Conservation (phyloP, 1,139 yeast species). For the Yamadazyma siamensis region DNA sequence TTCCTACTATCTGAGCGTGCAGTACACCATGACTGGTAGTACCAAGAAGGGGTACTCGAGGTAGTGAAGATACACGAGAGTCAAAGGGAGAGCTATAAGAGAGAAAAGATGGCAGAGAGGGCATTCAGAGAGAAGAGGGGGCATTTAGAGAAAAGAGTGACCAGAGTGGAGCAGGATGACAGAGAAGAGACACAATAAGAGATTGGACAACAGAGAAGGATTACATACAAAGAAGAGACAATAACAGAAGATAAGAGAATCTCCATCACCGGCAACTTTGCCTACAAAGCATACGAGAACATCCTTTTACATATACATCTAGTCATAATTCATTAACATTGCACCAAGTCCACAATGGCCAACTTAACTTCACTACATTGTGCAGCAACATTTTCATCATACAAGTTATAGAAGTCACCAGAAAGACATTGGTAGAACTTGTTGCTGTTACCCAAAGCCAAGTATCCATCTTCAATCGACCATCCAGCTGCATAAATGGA, state of each 20-base stretch:
- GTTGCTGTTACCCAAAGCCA: constrained; percentile 64
- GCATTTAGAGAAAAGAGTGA: too few relatives aligned
- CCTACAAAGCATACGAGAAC: too few relatives aligned
- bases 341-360: constrained; percentile 62
- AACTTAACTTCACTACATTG: constrained; percentile 68
- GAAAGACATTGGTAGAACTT: constrained; percentile 77
- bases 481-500: constrained; percentile 84
- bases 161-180: too few relatives aligned
- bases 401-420: constrained; percentile 79
- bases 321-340: constrained; percentile 4
- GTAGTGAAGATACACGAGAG: not conserved
- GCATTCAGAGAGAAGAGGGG: too few relatives aligned
- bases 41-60: not conserved
- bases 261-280: too few relatives aligned
- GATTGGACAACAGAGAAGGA: too few relatives aligned
- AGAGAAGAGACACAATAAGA: too few relatives aligned
- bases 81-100: too few relatives aligned
- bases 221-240: too few relatives aligned
- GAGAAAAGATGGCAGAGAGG: too few relatives aligned
- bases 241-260: too few relatives aligned
- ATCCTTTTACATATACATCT: too few relatives aligned
- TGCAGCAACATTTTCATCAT: constrained; percentile 62
- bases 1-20: constrained; percentile 59
- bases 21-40: constrained; percentile 51
- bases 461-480: constrained; percentile 67